phyloP scores from a whole-genome alignment of 257 asterid genomes.

The Petrea volubilis region DNA sequence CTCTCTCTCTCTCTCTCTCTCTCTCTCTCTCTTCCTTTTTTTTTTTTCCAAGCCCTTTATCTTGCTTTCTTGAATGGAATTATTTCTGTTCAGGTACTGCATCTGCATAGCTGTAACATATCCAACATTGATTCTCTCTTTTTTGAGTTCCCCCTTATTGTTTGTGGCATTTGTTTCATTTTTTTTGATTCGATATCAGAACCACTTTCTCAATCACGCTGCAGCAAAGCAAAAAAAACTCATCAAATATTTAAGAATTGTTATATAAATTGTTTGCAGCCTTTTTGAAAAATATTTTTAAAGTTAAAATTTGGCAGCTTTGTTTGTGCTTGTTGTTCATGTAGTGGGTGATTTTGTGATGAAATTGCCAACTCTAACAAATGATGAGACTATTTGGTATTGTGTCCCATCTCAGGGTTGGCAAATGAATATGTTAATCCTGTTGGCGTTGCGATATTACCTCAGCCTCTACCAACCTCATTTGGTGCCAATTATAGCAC shows the following conservation, averaged over 20 bases:
- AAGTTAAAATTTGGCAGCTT: slow-evolving; percentile 40
- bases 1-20: slow-evolving; percentile 25
- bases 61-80: slow-evolving; percentile 48
- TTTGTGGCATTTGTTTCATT: slow-evolving; percentile 16
- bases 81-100: slow-evolving; percentile 38
- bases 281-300: slow-evolving; percentile 24
- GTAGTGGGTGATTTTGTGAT: slow-evolving; percentile 42
- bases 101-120: slow-evolving; percentile 51
- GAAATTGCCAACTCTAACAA: slow-evolving; percentile 40
- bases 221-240: slow-evolving; percentile 13
- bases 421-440: slow-evolving; percentile 12
- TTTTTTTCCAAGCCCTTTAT: slow-evolving; percentile 27
- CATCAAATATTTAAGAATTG: slow-evolving; percentile 9
- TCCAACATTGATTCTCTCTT: slow-evolving; percentile 37
- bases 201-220: slow-evolving; percentile 35
- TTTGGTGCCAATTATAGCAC: neutral
- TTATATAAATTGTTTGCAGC: slow-evolving; percentile 52
- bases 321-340: slow-evolving; percentile 36
- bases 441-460: slow-evolving; percentile 13
- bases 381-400: slow-evolving; percentile 46
- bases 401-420: slow-evolving; percentile 39
- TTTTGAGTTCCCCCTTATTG: slow-evolving; percentile 8
- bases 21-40: slow-evolving; percentile 18
- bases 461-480: slow-evolving; percentile 23
- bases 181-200: slow-evolving; percentile 38